phyloP scores from a whole-genome alignment of 345 rosid species.

The Salix udensis region DNA sequence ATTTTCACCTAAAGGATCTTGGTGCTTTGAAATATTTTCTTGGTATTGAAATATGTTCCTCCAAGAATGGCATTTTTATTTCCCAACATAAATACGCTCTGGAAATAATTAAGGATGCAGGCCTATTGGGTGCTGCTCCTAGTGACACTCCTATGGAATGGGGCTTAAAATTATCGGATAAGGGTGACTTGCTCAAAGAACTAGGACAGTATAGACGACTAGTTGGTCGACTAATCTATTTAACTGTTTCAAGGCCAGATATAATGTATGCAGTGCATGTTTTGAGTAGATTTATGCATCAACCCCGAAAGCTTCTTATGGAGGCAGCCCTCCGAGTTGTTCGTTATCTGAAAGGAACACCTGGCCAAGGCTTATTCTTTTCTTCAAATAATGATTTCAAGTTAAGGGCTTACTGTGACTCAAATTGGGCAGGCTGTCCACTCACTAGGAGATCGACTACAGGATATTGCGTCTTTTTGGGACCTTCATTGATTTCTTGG shows the following conservation, averaged over 20 bases:
- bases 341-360: neutral
- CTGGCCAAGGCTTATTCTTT: neutral
- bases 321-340: neutral
- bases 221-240: neutral
- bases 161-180: neutral
- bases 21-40: neutral
- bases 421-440: neutral
- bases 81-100: neutral
- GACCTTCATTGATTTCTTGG: neutral
- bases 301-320: neutral
- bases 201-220: neutral
- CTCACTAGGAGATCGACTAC: neutral
- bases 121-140: neutral
- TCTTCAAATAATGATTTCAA: neutral
- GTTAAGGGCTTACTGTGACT: neutral
- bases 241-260: conserved; percentile 4
- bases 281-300: neutral
- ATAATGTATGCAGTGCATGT: neutral
- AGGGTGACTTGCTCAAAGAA: conserved; percentile 2
- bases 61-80: neutral
- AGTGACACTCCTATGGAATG: neutral
- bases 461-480: neutral
- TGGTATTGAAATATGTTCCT: neutral
- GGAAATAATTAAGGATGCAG: neutral
- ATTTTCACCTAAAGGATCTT: neutral